These are phyloP conservation scores for Aspergillus sp. DNA, from an alignment of 2,329 filamentous ascomycete species.

Conservation along the genomic window DNA sequence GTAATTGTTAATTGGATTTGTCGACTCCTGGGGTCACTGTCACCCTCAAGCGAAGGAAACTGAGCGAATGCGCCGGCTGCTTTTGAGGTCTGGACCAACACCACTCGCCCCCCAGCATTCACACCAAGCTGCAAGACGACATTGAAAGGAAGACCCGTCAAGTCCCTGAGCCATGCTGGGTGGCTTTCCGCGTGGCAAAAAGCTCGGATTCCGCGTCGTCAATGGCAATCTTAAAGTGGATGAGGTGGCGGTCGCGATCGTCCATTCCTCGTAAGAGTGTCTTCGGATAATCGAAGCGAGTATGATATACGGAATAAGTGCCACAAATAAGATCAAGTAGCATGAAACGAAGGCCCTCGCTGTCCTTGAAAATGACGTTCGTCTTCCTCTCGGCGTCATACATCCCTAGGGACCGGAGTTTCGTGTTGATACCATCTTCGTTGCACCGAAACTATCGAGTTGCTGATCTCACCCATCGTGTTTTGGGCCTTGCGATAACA, in stretches of 20 bases:
- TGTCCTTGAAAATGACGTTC: neutral
- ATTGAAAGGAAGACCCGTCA: neutral
- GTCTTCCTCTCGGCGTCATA: neutral
- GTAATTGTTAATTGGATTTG: slow-evolving; percentile 1
- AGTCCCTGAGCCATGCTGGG: slow-evolving; percentile 5
- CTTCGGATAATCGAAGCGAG: neutral
- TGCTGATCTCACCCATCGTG: slow-evolving; percentile 1
- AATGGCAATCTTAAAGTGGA: neutral
- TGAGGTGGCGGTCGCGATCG: slow-evolving; percentile 12
- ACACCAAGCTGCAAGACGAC: neutral
- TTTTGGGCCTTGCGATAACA: neutral
- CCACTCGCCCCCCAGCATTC: neutral
- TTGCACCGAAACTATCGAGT: neutral
- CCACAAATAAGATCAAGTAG: slow-evolving; percentile 2
- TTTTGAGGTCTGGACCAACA: neutral
- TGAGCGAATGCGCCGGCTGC: neutral
- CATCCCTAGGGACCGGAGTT: neutral
- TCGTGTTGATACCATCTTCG: neutral
- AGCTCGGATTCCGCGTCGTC: neutral
- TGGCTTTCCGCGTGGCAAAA: slow-evolving; percentile 13
- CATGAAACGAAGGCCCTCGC: neutral
- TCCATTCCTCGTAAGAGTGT: neutral
- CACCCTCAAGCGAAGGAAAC: neutral
- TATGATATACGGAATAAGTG: neutral
- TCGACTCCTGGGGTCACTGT: neutral